Conservation (phyloP, 2,329 filamentous ascomycete genomes). For the Ceratocystis alfenasii region DNA sequence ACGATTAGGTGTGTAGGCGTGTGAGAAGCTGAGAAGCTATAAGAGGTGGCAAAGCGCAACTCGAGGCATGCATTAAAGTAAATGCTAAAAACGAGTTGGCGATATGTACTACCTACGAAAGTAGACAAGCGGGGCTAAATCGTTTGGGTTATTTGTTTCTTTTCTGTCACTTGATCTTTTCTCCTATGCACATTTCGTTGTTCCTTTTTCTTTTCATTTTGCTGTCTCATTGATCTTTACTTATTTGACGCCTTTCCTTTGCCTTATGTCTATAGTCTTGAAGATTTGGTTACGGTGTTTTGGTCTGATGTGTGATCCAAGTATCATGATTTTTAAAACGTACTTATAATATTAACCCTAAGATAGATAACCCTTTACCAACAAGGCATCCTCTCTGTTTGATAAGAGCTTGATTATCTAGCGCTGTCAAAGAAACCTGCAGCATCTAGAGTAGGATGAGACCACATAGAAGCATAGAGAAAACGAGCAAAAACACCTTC, state of each 20-base stretch:
- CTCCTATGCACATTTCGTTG: constrained; percentile 2
- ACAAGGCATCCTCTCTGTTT: no score
- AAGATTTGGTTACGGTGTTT: background rate
- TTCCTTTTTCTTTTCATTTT: constrained; percentile 5
- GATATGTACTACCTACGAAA: constrained; percentile 5
- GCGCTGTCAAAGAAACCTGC: background rate
- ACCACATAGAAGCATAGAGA: background rate
- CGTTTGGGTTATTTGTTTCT: constrained; percentile 14
- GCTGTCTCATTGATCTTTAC: background rate
- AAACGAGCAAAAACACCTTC: background rate
- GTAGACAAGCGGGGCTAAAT: constrained; percentile 5
- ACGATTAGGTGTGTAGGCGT: constrained; percentile 25
- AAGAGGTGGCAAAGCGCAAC: background rate
- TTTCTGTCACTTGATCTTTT: constrained; percentile 8
- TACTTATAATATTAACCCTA: no score
- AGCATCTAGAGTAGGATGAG: background rate
- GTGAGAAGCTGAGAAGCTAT: background rate
- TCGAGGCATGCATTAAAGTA: background rate
- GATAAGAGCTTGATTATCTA: background rate
- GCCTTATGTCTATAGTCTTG: background rate
- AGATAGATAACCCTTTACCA: no score
- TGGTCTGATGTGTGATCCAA: no score
- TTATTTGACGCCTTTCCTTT: background rate
- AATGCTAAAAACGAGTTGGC: background rate
- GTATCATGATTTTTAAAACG: no score